These are phyloP conservation scores for Penicillium herquei DNA, from an alignment of 495 filamentous ascomycete genomes.

Conservation along the genomic window DNA sequence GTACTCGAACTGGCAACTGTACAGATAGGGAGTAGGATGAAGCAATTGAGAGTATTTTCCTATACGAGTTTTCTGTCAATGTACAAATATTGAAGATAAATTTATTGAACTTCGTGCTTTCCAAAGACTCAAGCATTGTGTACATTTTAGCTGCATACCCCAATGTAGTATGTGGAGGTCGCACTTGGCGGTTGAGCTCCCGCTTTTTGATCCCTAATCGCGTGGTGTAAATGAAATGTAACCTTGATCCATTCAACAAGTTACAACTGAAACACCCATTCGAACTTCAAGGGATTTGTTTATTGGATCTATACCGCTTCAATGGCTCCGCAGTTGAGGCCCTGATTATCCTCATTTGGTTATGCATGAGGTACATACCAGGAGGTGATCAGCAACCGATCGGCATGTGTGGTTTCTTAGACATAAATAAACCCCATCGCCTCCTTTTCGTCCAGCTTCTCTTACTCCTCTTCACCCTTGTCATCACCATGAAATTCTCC, in stretches of 20 bases:
- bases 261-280: slow-evolving; percentile 5
- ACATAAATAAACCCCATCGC: slow-evolving; percentile 17
- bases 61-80: no score
- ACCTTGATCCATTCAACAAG: slow-evolving; percentile 4
- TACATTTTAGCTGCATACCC: no score
- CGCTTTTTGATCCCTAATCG: not conserved
- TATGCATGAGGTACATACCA: slow-evolving; percentile 12
- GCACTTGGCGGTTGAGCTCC: slow-evolving; percentile 3
- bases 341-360: slow-evolving; percentile 1
- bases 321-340: not conserved
- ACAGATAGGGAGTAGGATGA: no score
- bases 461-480: slow-evolving; percentile 4
- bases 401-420: slow-evolving; percentile 15
- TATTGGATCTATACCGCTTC: not conserved
- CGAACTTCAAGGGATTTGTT: slow-evolving; percentile 14
- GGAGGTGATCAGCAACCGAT: slow-evolving; percentile 14
- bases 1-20: no score
- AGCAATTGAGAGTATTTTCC: no score
- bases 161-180: slow-evolving; percentile 22
- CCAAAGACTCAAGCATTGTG: no score
- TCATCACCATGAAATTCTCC: slow-evolving; percentile 31
- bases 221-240: slow-evolving; percentile 16
- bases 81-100: no score
- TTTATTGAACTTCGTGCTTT: no score
- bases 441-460: not conserved